These are phyloP conservation scores for Tylopilus subfusipes DNA, from an alignment of 768 basidiomycete genomes.

Conservation along the genomic window DNA sequence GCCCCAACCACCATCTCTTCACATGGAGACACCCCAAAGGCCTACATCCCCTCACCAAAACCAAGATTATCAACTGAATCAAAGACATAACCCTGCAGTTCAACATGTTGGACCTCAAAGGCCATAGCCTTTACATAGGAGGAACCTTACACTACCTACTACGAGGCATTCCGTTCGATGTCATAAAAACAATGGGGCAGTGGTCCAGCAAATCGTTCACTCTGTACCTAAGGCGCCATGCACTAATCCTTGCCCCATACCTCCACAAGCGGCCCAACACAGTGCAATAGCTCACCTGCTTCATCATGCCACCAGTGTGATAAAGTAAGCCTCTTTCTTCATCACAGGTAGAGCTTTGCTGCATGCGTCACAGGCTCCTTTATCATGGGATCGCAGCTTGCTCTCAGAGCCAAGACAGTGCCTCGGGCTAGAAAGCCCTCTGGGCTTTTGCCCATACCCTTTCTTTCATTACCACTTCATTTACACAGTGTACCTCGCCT, in stretches of 20 bases:
- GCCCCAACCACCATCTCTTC: not conserved
- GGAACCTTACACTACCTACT: not conserved
- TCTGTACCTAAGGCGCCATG: not conserved
- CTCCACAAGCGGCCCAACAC: not conserved
- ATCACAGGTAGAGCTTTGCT: not conserved
- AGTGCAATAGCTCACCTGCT: not conserved
- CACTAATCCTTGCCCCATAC: not conserved
- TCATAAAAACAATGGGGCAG: not conserved
- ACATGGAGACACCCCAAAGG: not conserved
- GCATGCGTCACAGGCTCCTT: not conserved
- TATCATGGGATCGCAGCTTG: too few species aligned
- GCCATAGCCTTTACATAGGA: not conserved
- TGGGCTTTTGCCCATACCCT: too few species aligned
- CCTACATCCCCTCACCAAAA: not conserved
- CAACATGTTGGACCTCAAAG: not conserved
- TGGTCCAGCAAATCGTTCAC: not conserved
- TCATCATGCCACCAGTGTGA: not conserved
- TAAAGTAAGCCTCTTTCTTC: not conserved
- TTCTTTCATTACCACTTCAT: too few species aligned
- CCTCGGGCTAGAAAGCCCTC: too few species aligned
- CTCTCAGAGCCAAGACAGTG: too few species aligned
- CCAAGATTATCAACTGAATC: not conserved
- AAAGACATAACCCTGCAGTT: not conserved
- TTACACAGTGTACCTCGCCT: too few species aligned
- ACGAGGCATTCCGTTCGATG: not conserved